Evolutionary conservation across 1,284 basidiomycete species (phyloP), one percentile per base, ranked within the genome.

Genomic region (Mycena citricolor): DNA sequence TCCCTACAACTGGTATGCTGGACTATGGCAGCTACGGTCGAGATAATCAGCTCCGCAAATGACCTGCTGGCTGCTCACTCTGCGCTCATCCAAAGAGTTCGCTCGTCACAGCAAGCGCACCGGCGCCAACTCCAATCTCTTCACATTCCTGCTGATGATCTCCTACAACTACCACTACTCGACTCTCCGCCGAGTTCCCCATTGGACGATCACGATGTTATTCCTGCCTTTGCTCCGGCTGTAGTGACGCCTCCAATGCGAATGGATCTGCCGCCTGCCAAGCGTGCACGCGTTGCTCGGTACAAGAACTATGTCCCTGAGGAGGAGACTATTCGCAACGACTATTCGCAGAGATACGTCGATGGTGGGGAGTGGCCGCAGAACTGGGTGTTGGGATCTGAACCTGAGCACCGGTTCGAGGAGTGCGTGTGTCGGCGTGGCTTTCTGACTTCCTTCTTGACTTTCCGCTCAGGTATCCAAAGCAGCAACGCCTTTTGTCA

Each of bases 321-420:
- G 54, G 95, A 97, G 61, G 92, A 97, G 61, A 95, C 92, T 0
- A 86, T 99, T 34, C 76, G 94, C 40, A 98, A 97, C 61, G 94
- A 98, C 68, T 95, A 97, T 60, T 90, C 88, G 1, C 85, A 89
- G 64, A 73, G 86, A 56, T 98, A 95, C 63, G 90, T 94, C 31
- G 85, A 90, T 54, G 79, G 86, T 2, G 93, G 93, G 7, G 85
- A 90, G 54, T 90, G 90, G 81, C 90, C 92, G 2, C 90, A 94
- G 63, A 85, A 95, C 60, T 90, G 85, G 79, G 87, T 97, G 12
- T 69, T 92, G 5, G 92, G 92, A 21, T 88, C 90, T 3, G 86
- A 86, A 49, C 85, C 87, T 13, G 84, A 89, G 31, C 81, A 82
- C 49, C 80, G 95, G 5, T 98, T 97, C 57, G 86, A 90, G 70